These are phyloP conservation scores for Chara braunii DNA, from an alignment of 139 green algal species.

Conservation along the genomic window DNA sequence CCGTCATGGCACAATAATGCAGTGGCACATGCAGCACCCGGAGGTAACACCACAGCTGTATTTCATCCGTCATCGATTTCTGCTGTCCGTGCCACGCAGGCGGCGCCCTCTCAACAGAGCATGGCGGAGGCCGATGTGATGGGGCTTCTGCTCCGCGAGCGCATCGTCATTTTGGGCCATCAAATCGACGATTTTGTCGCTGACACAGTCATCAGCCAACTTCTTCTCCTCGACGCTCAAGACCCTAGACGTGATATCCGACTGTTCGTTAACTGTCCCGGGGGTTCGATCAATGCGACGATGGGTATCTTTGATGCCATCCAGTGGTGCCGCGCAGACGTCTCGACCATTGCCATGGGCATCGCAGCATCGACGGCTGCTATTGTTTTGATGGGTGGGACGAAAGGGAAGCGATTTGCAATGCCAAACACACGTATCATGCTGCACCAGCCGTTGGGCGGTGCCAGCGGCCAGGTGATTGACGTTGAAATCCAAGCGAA, in stretches of 20 bases:
- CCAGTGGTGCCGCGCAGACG: conserved; percentile 61
- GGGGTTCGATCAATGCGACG: conserved; percentile 74
- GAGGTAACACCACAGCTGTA: no score
- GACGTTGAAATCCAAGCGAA: conserved; percentile 92
- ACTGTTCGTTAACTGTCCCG: conserved; percentile 98
- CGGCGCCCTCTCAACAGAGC: conserved; percentile 29
- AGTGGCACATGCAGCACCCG: no score
- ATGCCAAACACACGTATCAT: conserved; percentile 98
- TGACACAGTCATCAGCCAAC: conserved; percentile 94
- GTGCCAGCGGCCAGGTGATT: conserved; percentile 74
- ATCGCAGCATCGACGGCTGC: conserved; percentile 95
- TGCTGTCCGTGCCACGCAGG: conserved; percentile 27
- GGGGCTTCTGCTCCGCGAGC: conserved; percentile 80
- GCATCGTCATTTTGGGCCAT: conserved; percentile 92
- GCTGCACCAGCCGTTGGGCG: conserved; percentile 95
- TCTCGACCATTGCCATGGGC: conserved; percentile 91
- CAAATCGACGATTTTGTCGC: conserved; percentile 95
- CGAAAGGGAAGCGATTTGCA: conserved; percentile 77
- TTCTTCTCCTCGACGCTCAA: conserved; percentile 83
- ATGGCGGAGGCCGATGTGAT: conserved; percentile 73
- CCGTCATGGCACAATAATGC: no score
- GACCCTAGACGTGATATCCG: conserved; percentile 82
- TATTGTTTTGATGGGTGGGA: conserved; percentile 85
- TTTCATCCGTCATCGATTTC: no score
- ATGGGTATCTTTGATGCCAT: conserved; percentile 73